Evolutionary conservation across 495 filamentous ascomycete species (phyloP).

Genomic region (Aspergillus sparsus): DNA sequence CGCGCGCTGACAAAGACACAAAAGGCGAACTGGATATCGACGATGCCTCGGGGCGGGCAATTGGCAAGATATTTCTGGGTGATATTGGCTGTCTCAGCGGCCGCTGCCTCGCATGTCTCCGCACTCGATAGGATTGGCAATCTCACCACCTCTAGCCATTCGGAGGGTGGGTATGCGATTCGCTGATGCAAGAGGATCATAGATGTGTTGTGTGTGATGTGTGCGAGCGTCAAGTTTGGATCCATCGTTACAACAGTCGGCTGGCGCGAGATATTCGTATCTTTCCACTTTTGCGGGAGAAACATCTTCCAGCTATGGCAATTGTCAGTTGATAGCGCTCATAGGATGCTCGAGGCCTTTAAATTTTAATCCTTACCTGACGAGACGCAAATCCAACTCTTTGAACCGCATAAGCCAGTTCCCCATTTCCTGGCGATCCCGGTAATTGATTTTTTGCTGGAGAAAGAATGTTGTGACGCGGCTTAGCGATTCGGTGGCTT

Average conservation of each 20-base stretch:
- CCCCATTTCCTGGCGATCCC: constrained; percentile 8
- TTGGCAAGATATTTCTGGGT: constrained; percentile 11
- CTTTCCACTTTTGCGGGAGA: constrained; percentile 16
- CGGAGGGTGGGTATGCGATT: constrained; percentile 6
- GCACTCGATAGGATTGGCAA: constrained; percentile 12
- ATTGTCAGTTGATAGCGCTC: background rate
- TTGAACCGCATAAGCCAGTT: constrained; percentile 9
- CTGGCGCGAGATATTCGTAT: constrained; percentile 5
- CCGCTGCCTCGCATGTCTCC: constrained; percentile 13
- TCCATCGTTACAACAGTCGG: constrained; percentile 8
- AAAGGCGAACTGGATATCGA: constrained; percentile 12
- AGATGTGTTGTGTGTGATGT: constrained; percentile 15
- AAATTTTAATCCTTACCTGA: background rate
- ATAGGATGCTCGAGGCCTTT: no score
- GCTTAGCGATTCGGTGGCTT: constrained; percentile 8
- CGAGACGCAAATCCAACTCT: constrained; percentile 1
- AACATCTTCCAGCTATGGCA: constrained; percentile 13
- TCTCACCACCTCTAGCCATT: constrained; percentile 13
- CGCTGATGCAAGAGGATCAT: constrained; percentile 18
- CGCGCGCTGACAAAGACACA: constrained; percentile 6
- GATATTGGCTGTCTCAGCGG: constrained; percentile 10
- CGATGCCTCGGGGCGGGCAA: background rate
- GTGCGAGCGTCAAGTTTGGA: constrained; percentile 14
- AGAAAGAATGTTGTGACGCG: constrained; percentile 7
- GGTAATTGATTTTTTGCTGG: constrained; percentile 8